Conservation (phyloP, 1,284 basidiomycete genomes). For the Trametes polyzona region DNA sequence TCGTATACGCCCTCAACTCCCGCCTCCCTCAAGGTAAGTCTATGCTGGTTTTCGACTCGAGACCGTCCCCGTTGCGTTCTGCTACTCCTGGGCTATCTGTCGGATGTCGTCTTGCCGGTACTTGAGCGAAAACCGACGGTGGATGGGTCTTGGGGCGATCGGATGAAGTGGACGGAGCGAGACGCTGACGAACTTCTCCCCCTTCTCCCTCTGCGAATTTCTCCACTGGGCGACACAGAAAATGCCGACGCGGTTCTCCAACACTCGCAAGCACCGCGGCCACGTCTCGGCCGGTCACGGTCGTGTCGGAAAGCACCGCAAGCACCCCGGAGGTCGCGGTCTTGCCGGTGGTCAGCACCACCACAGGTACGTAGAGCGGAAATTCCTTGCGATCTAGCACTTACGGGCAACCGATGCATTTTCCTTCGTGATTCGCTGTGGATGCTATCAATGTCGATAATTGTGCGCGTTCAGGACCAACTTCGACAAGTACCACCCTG, state of each 20-base stretch:
- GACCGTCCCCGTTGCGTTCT: slow-evolving; percentile 29
- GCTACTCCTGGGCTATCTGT: slow-evolving; percentile 25
- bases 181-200: slow-evolving; percentile 23
- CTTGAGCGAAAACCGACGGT: slow-evolving; percentile 41
- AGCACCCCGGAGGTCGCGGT: slow-evolving; percentile 99
- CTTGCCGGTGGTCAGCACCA: slow-evolving; percentile 99
- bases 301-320: slow-evolving; percentile 99
- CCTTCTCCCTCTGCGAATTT: background rate
- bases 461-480: slow-evolving; percentile 59
- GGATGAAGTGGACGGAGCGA: slow-evolving; percentile 29
- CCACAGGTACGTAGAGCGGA: slow-evolving; percentile 86
- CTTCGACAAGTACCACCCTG: slow-evolving; percentile 95
- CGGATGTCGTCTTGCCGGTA: slow-evolving; percentile 36
- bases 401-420: too few relatives aligned
- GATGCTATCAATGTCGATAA: background rate
- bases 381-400: too few relatives aligned
- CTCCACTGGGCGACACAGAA: slow-evolving; percentile 45
- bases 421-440: too few relatives aligned
- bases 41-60: slow-evolving; percentile 31
- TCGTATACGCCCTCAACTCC: slow-evolving; percentile 38
- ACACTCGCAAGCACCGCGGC: slow-evolving; percentile 98
- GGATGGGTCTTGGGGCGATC: slow-evolving; percentile 48
- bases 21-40: slow-evolving; percentile 69
- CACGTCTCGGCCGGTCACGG: slow-evolving; percentile 99
- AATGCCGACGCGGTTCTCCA: slow-evolving; percentile 95